A percentile compares a stretch with the other conserved stretches of the same genome.
Conservation (phyloP, 768 basidiomycete species). For the Sistotremastrum suecicum region DNA sequence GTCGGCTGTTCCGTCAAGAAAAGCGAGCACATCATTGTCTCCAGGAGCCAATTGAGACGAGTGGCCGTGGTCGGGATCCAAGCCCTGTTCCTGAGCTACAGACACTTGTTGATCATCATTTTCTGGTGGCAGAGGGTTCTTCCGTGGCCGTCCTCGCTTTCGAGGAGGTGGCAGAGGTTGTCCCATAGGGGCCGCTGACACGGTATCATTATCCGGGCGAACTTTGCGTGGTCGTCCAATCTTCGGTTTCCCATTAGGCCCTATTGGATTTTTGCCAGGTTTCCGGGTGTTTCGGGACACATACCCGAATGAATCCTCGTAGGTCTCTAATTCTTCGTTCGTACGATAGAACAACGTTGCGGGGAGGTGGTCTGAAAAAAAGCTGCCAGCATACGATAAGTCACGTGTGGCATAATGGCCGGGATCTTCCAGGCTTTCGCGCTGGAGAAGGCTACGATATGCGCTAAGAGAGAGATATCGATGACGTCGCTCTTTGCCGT, state of each 20-base stretch:
- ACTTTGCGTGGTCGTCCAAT: conserved; percentile 8
- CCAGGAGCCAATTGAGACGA: background rate
- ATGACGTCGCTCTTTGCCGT: conserved; percentile 75
- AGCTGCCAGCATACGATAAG: conserved; percentile 38
- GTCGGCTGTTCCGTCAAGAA: background rate
- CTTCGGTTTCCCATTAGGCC: conserved; percentile 30
- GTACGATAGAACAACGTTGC: conserved; percentile 41
- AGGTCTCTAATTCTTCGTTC: conserved; percentile 24
- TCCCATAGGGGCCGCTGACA: background rate
- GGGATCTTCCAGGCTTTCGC: conserved; percentile 48
- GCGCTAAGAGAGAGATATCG: conserved; percentile 67
- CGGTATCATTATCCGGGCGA: background rate
- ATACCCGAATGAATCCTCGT: conserved; percentile 37
- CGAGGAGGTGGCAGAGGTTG: background rate
- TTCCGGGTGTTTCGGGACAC: conserved; percentile 14
- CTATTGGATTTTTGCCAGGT: conserved; percentile 30
- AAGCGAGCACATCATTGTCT: background rate
- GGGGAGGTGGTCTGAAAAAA: conserved; percentile 22
- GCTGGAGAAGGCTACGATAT: conserved; percentile 46
- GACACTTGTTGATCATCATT: background rate
- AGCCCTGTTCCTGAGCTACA: background rate
- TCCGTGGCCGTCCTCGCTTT: background rate
- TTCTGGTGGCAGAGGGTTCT: background rate
- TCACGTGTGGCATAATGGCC: conserved; percentile 32
- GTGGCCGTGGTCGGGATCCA: no score